These are phyloP conservation scores for Alternaria tenuissima DNA, from an alignment of 2,329 filamentous ascomycete genomes.

Conservation along the genomic window DNA sequence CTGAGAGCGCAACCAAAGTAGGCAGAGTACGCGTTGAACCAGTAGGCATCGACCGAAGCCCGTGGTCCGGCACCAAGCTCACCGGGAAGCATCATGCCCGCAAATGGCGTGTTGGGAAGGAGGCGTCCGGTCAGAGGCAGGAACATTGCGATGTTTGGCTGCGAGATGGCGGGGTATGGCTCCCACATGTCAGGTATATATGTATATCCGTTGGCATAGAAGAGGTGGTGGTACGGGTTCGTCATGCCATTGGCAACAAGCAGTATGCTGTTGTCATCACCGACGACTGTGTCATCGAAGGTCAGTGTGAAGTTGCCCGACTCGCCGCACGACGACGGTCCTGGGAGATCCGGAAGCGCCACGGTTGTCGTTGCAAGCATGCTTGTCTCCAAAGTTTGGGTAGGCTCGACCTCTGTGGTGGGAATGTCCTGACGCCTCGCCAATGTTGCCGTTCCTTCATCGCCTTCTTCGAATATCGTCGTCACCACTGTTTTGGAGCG, in stretches of 20 bases:
- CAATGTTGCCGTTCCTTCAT: not conserved
- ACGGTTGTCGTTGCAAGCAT: not conserved
- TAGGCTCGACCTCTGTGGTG: not conserved
- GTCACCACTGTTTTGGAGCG: slow-evolving; percentile 25
- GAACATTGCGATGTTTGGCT: slow-evolving; percentile 59
- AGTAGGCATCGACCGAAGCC: slow-evolving; percentile 55
- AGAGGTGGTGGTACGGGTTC: slow-evolving; percentile 61
- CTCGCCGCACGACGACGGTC: slow-evolving; percentile 52
- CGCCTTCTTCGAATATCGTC: slow-evolving; percentile 12
- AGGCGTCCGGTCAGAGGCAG: slow-evolving; percentile 47
- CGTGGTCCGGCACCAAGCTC: slow-evolving; percentile 58
- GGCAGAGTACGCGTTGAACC: slow-evolving; percentile 59
- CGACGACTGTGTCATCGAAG: slow-evolving; percentile 39
- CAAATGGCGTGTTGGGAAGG: slow-evolving; percentile 39
- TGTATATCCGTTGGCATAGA: slow-evolving; percentile 60
- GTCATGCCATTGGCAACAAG: slow-evolving; percentile 52
- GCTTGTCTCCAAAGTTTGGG: not conserved
- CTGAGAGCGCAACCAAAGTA: slow-evolving; percentile 59
- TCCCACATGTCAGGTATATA: slow-evolving; percentile 57
- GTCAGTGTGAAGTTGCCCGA: slow-evolving; percentile 54
- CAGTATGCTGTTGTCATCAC: slow-evolving; percentile 41
- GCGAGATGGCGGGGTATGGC: slow-evolving; percentile 56
- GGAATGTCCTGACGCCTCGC: slow-evolving; percentile 7
- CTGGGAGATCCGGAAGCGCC: slow-evolving; percentile 14
- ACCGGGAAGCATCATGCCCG: slow-evolving; percentile 51